Percentiles rank a stretch among this genome's conserved stretches.
Conservation (phyloP, 139 green algal genomes). For the Yamagishiella unicocca region DNA sequence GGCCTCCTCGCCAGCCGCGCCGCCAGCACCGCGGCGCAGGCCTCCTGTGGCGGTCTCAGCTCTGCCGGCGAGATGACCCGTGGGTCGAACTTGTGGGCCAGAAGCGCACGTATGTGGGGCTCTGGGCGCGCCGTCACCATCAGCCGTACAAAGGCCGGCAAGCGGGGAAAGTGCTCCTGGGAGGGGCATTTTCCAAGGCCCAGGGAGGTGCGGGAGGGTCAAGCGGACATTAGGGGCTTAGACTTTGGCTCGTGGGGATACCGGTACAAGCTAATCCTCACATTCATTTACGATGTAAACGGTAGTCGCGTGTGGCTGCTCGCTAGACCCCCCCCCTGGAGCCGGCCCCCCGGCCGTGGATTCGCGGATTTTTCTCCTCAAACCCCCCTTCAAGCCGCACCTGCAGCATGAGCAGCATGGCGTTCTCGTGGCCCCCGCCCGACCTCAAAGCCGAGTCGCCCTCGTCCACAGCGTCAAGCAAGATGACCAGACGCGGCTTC, state of each 20-base stretch:
- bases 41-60: neutral
- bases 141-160: constrained; percentile 18
- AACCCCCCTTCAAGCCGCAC: neutral
- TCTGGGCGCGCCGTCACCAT: constrained; percentile 4
- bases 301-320: too few species aligned
- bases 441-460: neutral
- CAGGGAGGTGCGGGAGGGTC: neutral
- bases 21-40: constrained; percentile 10
- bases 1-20: neutral
- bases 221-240: too few species aligned
- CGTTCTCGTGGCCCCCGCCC: constrained; percentile 16
- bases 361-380: too few species aligned
- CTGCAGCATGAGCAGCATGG: constrained; percentile 31
- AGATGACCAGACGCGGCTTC: neutral
- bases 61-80: neutral
- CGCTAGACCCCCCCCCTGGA: too few species aligned
- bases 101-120: neutral
- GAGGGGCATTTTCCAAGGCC: neutral
- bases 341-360: too few species aligned
- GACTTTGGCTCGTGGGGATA: too few species aligned
- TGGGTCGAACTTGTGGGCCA: neutral
- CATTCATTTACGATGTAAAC: too few species aligned
- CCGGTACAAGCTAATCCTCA: too few species aligned
- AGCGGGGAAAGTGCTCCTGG: constrained; percentile 34
- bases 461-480: constrained; percentile 27